phyloP scores from a whole-genome alignment of 2,329 filamentous ascomycete species.

The Beauveria asiatica region DNA sequence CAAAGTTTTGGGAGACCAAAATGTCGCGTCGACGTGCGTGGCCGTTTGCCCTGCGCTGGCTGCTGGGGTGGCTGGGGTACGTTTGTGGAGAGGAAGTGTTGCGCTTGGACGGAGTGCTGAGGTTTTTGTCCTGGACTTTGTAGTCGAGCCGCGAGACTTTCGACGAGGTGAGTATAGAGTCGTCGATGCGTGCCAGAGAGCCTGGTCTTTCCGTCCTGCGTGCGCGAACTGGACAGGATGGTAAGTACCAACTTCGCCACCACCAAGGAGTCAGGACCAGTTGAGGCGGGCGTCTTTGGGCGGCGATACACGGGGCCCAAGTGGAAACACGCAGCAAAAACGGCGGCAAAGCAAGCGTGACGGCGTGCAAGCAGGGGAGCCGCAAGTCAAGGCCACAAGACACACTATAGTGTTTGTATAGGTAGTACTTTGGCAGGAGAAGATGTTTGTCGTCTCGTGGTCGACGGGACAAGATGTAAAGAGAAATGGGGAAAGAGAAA shows the following conservation, averaged over 20 bases:
- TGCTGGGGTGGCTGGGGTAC: not conserved
- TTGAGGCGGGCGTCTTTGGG: not conserved
- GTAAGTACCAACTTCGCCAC: not conserved
- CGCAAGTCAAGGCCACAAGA: not conserved
- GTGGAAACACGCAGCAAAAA: not conserved
- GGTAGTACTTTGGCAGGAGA: not conserved
- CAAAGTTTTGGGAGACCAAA: too few relatives aligned
- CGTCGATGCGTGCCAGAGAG: too few relatives aligned
- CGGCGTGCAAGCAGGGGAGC: not conserved
- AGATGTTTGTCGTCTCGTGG: not conserved
- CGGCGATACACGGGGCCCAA: not conserved
- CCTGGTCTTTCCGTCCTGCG: too few relatives aligned
- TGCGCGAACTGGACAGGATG: too few relatives aligned
- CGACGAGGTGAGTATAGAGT: not conserved
- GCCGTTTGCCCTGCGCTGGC: not conserved
- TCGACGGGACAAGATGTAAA: not conserved
- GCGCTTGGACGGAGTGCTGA: not conserved
- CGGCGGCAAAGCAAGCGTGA: not conserved
- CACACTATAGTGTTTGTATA: not conserved
- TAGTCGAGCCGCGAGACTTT: not conserved
- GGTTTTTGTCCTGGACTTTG: not conserved
- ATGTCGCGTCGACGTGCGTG: not conserved
- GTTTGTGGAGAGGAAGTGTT: not conserved
- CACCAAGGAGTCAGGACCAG: not conserved
- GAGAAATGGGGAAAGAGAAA: constrained; percentile 10